phyloP scores from a whole-genome alignment of 148 eudicot genomes.

The Limonium bicolor region DNA sequence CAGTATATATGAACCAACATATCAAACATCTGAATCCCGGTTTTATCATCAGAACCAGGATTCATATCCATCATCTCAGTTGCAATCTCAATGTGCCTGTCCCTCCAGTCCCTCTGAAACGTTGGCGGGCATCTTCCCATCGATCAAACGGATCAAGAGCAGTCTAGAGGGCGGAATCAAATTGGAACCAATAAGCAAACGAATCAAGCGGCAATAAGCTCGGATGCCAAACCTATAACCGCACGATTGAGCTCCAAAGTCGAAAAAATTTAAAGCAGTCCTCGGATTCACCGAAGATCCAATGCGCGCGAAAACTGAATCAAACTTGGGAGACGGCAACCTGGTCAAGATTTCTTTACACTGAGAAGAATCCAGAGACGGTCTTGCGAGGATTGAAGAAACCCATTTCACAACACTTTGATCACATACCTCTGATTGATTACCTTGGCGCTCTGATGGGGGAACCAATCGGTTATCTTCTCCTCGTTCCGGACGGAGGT shows the following conservation, averaged over 20 bases:
- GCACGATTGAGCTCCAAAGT: conserved; percentile 27
- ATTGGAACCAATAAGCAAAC: conserved; percentile 40
- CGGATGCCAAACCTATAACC: conserved; percentile 44
- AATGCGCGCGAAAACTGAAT: conserved; percentile 29
- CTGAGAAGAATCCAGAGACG: conserved; percentile 35
- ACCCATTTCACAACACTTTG: conserved; percentile 29
- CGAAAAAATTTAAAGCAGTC: conserved; percentile 44
- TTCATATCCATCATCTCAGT: conserved; percentile 28
- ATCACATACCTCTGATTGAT: conserved; percentile 15
- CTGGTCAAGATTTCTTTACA: conserved; percentile 39
- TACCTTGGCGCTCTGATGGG: conserved; percentile 8
- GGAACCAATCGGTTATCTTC: background rate
- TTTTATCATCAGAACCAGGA: conserved; percentile 10
- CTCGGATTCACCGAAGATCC: conserved; percentile 27
- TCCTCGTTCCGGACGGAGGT: background rate
- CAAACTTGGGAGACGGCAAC: conserved; percentile 48
- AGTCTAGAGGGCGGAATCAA: conserved; percentile 42
- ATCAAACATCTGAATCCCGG: conserved; percentile 34
- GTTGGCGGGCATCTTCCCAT: conserved; percentile 36
- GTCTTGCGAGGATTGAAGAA: conserved; percentile 37
- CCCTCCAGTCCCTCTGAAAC: conserved; percentile 11
- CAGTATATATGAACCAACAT: conserved; percentile 64
- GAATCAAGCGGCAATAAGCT: conserved; percentile 62
- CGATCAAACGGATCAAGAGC: conserved; percentile 56
- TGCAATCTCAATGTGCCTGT: conserved; percentile 57